Evolutionary conservation across 1,284 basidiomycete species (phyloP).

Genomic region (Exobasidium rhododendri): DNA sequence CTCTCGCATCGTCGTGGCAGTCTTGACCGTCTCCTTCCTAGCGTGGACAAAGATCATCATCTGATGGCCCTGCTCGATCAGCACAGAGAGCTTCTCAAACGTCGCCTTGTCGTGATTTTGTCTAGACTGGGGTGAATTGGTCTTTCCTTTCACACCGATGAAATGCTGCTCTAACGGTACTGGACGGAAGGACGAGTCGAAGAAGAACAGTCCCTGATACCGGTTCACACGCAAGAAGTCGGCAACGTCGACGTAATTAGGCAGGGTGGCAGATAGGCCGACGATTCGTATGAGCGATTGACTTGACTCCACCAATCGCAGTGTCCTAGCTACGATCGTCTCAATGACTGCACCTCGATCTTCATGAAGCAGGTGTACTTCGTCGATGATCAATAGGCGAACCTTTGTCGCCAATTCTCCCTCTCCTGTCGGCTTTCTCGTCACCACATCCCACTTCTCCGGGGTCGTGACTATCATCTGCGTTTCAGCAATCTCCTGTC

Average conservation of each 20-base stretch:
- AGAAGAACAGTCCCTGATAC: conserved; percentile 92
- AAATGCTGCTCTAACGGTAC: conserved; percentile 98
- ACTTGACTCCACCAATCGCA: conserved; percentile 89
- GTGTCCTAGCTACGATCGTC: conserved; percentile 92
- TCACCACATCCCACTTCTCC: conserved; percentile 99
- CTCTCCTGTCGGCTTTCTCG: conserved; percentile 91
- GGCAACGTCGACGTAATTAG: conserved; percentile 95
- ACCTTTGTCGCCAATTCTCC: conserved; percentile 83
- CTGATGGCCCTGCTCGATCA: conserved; percentile 65
- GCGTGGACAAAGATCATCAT: conserved; percentile 99
- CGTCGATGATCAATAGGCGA: conserved; percentile 94
- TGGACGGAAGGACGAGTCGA: conserved; percentile 94
- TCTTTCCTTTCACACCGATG: conserved; percentile 89
- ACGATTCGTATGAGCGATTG: conserved; percentile 98
- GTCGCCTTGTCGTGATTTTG: conserved; percentile 85
- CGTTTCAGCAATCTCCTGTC: conserved; percentile 87
- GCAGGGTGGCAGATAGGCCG: conserved; percentile 93
- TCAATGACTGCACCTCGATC: conserved; percentile 98
- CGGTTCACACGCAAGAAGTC: conserved; percentile 90
- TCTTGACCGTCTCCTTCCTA: conserved; percentile 95
- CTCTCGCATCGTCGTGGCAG: conserved; percentile 80
- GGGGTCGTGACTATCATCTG: conserved; percentile 99
- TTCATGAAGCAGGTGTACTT: conserved; percentile 95
- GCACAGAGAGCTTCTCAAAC: conserved; percentile 68
- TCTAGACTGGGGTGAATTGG: conserved; percentile 69